A percentile compares a stretch with the other conserved stretches of the same genome.
Evolutionary conservation across 176 grass and related monocot genomes (phyloP).

Genomic region (Bolboschoenus planiculmis): DNA sequence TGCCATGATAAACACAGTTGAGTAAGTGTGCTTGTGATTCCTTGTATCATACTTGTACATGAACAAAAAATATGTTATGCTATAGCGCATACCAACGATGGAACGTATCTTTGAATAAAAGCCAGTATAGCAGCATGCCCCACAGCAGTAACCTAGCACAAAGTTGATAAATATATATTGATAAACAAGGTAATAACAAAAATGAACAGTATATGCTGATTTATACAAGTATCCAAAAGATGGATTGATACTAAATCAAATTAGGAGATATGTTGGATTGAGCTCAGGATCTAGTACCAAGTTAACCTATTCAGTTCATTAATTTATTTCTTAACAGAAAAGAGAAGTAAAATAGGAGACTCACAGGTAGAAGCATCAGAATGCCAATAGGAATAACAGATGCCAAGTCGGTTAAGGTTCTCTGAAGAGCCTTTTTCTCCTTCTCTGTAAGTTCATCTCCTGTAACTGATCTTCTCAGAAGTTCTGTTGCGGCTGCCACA

Average conservation of each 20-base stretch:
- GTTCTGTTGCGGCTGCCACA: slow-evolving; percentile 63
- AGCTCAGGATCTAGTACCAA: neutral
- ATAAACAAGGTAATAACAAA: neutral
- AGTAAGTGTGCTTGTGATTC: neutral
- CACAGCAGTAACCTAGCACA: slow-evolving; percentile 71
- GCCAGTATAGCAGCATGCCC: slow-evolving; percentile 99
- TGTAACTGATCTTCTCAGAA: slow-evolving; percentile 80
- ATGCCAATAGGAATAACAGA: slow-evolving; percentile 98
- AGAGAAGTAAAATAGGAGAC: slow-evolving; percentile 26
- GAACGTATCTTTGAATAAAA: slow-evolving; percentile 98
- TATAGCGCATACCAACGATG: slow-evolving; percentile 61
- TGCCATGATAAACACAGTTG: neutral
- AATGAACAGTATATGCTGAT: neutral
- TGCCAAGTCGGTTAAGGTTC: slow-evolving; percentile 95
- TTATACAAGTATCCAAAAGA: neutral
- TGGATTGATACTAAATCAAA: neutral
- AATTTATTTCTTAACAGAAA: neutral
- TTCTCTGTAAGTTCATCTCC: slow-evolving; percentile 96
- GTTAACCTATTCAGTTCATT: neutral
- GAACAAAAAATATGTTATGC: neutral
- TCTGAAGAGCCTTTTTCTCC: slow-evolving; percentile 94
- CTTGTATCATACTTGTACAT: neutral
- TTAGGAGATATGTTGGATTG: neutral
- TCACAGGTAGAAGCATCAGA: slow-evolving; percentile 98
- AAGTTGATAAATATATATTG: neutral